Conservation (phyloP, 2,329 filamentous ascomycete genomes). For the Scolecobasidium constrictum region DNA sequence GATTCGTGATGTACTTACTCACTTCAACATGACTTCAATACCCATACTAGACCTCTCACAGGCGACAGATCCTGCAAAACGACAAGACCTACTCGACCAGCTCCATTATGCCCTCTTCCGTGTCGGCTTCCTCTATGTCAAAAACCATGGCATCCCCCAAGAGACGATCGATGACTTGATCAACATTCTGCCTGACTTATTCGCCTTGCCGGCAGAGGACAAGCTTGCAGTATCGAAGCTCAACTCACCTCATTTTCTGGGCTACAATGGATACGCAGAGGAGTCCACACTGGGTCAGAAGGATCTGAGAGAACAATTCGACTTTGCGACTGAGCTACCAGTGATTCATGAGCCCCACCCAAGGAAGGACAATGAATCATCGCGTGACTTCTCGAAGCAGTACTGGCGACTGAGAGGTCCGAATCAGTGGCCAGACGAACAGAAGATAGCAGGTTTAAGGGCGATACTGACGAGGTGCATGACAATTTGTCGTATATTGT, state of each 20-base stretch:
- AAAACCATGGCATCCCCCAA: constrained; percentile 36
- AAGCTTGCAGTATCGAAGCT: constrained; percentile 34
- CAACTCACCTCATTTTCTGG: constrained; percentile 50
- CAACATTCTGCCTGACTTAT: constrained; percentile 32
- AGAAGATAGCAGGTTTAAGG: constrained; percentile 20
- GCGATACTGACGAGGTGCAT: constrained; percentile 11
- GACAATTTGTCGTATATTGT: too few relatives aligned
- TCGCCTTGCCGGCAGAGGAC: constrained; percentile 25
- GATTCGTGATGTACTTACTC: too few relatives aligned
- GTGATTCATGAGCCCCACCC: constrained; percentile 19
- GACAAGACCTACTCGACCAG: constrained; percentile 27
- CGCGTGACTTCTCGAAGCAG: constrained; percentile 26
- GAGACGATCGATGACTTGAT: constrained; percentile 27
- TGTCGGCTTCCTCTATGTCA: constrained; percentile 44
- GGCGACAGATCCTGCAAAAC: constrained; percentile 23
- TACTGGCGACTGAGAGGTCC: constrained; percentile 31
- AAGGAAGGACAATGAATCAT: too few relatives aligned
- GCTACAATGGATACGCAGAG: constrained; percentile 44
- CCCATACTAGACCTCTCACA: constrained; percentile 40
- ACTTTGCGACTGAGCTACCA: constrained; percentile 46
- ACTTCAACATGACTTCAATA: too few relatives aligned
- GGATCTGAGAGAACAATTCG: constrained; percentile 48
- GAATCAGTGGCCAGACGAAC: constrained; percentile 25
- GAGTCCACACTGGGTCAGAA: constrained; percentile 44
- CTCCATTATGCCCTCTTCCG: constrained; percentile 38